Base-by-base conservation (phyloP, 2,329 filamentous ascomycete genomes). In the Harringtonia aguacate region DNA sequence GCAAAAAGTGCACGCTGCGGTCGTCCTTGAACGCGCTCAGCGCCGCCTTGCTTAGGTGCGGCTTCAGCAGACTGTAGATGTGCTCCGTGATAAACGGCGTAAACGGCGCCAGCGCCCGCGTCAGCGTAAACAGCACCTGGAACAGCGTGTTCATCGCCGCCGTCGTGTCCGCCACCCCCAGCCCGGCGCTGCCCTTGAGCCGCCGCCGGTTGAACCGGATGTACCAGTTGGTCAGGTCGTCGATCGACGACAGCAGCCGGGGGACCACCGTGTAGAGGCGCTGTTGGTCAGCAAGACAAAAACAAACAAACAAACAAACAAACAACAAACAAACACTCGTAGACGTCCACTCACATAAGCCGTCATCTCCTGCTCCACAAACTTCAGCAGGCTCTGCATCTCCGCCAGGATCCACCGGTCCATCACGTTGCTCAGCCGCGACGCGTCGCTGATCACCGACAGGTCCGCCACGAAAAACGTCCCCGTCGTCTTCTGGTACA, bases 61-160 rank as follows among this genome's bases (percentile, higher is more conserved):
- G 82, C 20, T 88, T 73, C 13, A 97, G 76, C 52, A 82, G 83
- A 48, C 79, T 76, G 67, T 95, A 98, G 61, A 98, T 95, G 60
- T 81, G 92, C 55, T 98, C 92, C 48, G 88, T 89, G 55, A 97
- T 75, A 70, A 97, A 98, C 8, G 92, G 92, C 0, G 85, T 94
- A 64, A 98, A 97, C 4, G 92, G 92, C 15, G 92, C 90, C 40
- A 98, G 75, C 31, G 85, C 87, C 50, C 88, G 79, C 58, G 86
- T 84, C 31, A 97, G 73, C 4, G 88, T 95, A 66, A 82, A 95
- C 20, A 97, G 71, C 44, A 95, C 86, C 64, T 95, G 88, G 56
- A 94, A 95, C 8, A 97, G 76, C 2, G 92, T 90, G 65, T 97
- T 95, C 44, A 98, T 72, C 1, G 90, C 92, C 57, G 94, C 86